phyloP scores from a whole-genome alignment of 352 stramenopile species.

The Globisporangium mamillatum region DNA sequence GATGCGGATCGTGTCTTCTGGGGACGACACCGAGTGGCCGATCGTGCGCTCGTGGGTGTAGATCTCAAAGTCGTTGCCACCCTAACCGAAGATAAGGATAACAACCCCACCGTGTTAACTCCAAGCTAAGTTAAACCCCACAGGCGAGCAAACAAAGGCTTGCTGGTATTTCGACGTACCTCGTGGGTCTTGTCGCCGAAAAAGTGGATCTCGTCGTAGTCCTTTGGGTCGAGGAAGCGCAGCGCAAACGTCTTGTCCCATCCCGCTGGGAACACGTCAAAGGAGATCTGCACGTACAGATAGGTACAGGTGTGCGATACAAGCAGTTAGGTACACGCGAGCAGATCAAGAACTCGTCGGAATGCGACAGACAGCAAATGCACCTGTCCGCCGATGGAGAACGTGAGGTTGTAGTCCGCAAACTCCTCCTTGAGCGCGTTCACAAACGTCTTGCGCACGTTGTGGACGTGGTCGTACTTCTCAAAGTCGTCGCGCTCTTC shows the following conservation, averaged over 20 bases:
- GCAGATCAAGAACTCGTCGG: background rate
- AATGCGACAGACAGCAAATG: background rate
- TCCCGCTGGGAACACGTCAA: conserved; percentile 97
- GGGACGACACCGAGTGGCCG: conserved; percentile 95
- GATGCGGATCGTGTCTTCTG: conserved; percentile 96
- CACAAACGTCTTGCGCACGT: conserved; percentile 96
- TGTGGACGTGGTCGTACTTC: conserved; percentile 94
- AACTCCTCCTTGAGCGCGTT: conserved; percentile 94
- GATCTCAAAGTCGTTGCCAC: conserved; percentile 99
- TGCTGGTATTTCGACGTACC: conserved; percentile 22
- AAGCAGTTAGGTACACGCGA: too few relatives aligned
- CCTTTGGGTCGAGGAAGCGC: conserved; percentile 87
- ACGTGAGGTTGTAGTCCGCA: conserved; percentile 94
- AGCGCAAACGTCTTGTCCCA: conserved; percentile 99
- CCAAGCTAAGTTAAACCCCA: background rate
- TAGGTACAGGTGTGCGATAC: too few relatives aligned
- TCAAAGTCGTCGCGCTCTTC: conserved; percentile 98
- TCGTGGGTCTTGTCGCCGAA: conserved; percentile 99
- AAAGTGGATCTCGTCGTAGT: conserved; percentile 99
- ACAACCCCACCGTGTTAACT: background rate
- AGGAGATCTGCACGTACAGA: conserved; percentile 86
- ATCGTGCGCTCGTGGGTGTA: conserved; percentile 95
- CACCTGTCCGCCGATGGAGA: conserved; percentile 96
- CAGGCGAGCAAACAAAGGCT: background rate
- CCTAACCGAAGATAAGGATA: conserved; percentile 29